A percentile compares a stretch with the other conserved stretches of the same genome.
phyloP scores from a whole-genome alignment of 352 stramenopile species.

The Globisporangium middletonii region DNA sequence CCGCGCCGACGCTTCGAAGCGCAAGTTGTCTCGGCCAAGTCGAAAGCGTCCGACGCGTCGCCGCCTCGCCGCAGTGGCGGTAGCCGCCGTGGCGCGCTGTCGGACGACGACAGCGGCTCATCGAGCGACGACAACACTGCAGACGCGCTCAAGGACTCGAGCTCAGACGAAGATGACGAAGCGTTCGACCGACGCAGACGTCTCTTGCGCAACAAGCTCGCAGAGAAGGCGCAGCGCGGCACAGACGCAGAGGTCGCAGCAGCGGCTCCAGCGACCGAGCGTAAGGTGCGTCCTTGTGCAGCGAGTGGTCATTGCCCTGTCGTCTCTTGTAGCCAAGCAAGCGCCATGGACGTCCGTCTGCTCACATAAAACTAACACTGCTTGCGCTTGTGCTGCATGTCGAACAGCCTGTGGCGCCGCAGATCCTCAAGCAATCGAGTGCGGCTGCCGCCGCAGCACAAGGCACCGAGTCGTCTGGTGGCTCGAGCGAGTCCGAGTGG shows the following conservation, averaged over 20 bases:
- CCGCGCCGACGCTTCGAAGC: conserved; percentile 54
- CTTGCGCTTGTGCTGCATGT: neutral
- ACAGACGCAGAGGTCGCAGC: conserved; percentile 1
- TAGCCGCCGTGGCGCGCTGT: neutral
- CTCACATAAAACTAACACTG: neutral
- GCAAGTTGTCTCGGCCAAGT: conserved; percentile 27
- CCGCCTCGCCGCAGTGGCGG: neutral
- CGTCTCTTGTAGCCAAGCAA: neutral
- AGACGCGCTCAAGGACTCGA: conserved; percentile 65
- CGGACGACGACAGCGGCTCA: conserved; percentile 14
- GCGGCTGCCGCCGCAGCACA: neutral
- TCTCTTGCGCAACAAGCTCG: conserved; percentile 52
- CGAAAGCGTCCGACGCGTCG: neutral
- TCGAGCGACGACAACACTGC: conserved; percentile 29
- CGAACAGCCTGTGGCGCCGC: conserved; percentile 21
- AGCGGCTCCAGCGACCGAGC: conserved; percentile 4
- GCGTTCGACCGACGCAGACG: conserved; percentile 56
- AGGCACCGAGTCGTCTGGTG: conserved; percentile 34
- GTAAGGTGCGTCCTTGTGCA: conserved; percentile 1
- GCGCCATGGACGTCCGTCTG: neutral
- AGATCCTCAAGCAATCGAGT: conserved; percentile 26
- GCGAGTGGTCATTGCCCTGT: too few relatives aligned
- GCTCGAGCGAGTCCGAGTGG: conserved; percentile 57
- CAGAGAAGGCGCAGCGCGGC: conserved; percentile 22
- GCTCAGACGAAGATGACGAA: conserved; percentile 72